phyloP scores from a whole-genome alignment of 2,329 filamentous ascomycete species.

The Clarireedia homoeocarpa region DNA sequence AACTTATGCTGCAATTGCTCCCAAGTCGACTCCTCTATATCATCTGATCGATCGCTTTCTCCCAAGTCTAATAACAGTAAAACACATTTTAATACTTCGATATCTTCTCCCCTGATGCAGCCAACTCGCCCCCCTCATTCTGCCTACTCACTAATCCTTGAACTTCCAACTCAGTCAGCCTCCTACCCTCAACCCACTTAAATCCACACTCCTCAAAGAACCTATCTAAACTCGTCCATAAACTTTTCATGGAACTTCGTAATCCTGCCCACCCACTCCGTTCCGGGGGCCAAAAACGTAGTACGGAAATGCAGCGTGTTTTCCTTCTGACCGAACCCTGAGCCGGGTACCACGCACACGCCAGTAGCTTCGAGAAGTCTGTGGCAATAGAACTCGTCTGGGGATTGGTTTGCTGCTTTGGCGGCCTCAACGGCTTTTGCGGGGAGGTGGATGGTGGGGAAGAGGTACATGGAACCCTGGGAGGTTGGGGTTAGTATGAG shows the following conservation, averaged over 20 bases:
- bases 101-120: too few relatives aligned
- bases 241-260: slow-evolving; percentile 88
- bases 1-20: too few relatives aligned
- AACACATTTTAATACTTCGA: too few relatives aligned
- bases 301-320: slow-evolving; percentile 90
- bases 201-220: background rate
- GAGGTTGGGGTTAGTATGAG: background rate
- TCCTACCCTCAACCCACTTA: background rate
- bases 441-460: slow-evolving; percentile 83
- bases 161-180: too few relatives aligned
- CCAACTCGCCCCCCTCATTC: too few relatives aligned
- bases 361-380: slow-evolving; percentile 86
- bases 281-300: slow-evolving; percentile 92
- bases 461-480: slow-evolving; percentile 97
- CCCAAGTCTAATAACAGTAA: too few relatives aligned
- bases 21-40: too few relatives aligned
- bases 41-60: too few relatives aligned
- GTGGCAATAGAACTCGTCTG: slow-evolving; percentile 94
- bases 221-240: slow-evolving; percentile 64
- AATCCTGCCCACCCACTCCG: slow-evolving; percentile 85
- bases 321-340: slow-evolving; percentile 90
- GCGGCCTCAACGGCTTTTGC: slow-evolving; percentile 71
- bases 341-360: slow-evolving; percentile 87
- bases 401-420: slow-evolving; percentile 58
- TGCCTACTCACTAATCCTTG: too few relatives aligned